phyloP scores from a whole-genome alignment of 148 eudicot genomes.

The Fallopia convolvulus region DNA sequence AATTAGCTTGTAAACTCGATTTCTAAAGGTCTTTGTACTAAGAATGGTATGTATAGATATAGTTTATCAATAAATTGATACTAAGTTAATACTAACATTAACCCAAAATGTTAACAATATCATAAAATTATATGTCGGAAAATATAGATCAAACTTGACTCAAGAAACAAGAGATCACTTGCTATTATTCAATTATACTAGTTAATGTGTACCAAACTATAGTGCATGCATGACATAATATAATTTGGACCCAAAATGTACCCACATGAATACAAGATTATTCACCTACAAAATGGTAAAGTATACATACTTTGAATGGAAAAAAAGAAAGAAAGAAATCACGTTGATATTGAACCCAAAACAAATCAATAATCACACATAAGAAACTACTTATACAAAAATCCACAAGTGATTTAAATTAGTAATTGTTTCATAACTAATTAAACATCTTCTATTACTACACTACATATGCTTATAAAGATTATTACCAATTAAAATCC shows the following conservation, averaged over 20 bases:
- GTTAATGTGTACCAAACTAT: neutral
- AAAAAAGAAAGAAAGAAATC: no score
- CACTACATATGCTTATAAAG: neutral
- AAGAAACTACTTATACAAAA: no score
- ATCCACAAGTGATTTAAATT: no score
- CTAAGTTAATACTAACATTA: neutral
- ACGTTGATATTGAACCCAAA: neutral
- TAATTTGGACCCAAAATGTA: neutral
- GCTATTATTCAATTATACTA: neutral
- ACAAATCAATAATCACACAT: no score
- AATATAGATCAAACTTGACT: neutral
- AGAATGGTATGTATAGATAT: neutral
- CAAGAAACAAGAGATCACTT: neutral
- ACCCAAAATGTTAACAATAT: neutral
- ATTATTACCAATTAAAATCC: neutral
- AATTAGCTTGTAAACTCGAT: neutral
- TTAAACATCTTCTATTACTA: neutral
- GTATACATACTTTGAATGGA: neutral
- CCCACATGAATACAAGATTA: no score
- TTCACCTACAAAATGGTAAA: neutral
- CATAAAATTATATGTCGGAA: neutral
- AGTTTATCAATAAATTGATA: neutral
- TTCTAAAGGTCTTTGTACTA: no score
- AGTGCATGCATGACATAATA: neutral
- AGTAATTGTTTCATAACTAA: neutral